Evolutionary conservation across 305 asterid species (phyloP), one percentile per base, ranked within the genome.

Genomic region (Plantago coronopus): DNA sequence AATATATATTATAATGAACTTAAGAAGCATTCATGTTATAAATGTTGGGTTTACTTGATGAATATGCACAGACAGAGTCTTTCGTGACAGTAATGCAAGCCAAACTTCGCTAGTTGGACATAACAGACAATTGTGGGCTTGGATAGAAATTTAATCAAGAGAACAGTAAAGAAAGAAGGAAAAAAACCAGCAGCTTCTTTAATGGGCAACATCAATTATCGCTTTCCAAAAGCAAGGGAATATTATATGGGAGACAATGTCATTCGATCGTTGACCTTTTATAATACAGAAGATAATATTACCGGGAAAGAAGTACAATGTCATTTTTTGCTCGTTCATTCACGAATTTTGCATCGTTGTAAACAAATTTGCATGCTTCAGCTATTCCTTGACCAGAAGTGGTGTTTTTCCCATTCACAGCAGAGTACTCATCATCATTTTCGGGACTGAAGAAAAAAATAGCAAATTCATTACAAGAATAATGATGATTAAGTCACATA

Each of bases 301-400:
- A 91, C 97, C 95, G 79, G 69, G 93, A 86, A 75, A 91, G 95
- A 75, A 88, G 83, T 66, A 88, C 62, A 21, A 86, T 81, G 73
- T 88, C 98, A 69, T 79, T 86, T 76, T 74, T 84, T 38, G 97
- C 97, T 81, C 97, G 83, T 78, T 88, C 95, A 53, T 91, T 89
- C 74, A 91, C 74, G 72, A 74, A 86, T 70, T 81, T 88, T 54
- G 97, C 98, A 71, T 91, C 97, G 69, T 83, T 85, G 70, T 65
- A 75, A 60, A 75, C 95, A 76, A 70, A 88, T 84, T 78, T 82
- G 85, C 90, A 88, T 67, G 98, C 96, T 78, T 88, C 95, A 54
- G 95, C 83, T 75, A 91, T 76, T 59, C 93, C 95, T 49, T 55
- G 81, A 72, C 69, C 72, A 38, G 81, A 75, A 62, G 76, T 64